These are phyloP conservation scores for Phytopythium delawarense DNA, from an alignment of 352 stramenopile genomes.

Conservation along the genomic window DNA sequence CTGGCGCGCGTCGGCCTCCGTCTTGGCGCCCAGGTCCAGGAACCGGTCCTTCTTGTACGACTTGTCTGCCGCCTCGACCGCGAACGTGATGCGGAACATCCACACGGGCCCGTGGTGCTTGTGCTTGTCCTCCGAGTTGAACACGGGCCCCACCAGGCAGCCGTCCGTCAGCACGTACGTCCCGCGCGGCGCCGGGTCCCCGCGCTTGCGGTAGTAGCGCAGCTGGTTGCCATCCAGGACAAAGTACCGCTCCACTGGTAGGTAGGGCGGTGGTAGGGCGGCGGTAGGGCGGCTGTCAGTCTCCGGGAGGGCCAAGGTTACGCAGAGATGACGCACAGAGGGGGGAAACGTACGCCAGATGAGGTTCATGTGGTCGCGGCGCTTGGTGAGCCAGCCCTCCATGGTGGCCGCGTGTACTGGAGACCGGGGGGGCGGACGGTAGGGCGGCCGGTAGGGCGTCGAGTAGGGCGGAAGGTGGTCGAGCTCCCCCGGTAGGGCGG, in stretches of 20 bases:
- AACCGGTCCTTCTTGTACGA: constrained; percentile 89
- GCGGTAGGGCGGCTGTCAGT: background rate
- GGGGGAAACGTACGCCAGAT: constrained; percentile 71
- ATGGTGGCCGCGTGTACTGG: constrained; percentile 25
- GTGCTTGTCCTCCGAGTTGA: constrained; percentile 88
- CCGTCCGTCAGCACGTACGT: constrained; percentile 85
- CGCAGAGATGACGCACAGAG: background rate
- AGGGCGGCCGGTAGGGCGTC: constrained; percentile 5
- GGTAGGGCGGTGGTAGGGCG: background rate
- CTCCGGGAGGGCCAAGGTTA: too few relatives aligned
- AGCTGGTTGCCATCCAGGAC: constrained; percentile 83
- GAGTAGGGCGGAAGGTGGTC: background rate
- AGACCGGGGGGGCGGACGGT: background rate
- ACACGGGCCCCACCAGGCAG: constrained; percentile 73
- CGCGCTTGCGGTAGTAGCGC: constrained; percentile 85
- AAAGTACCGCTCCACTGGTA: constrained; percentile 80
- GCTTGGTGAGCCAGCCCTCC: constrained; percentile 88
- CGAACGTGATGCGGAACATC: constrained; percentile 90
- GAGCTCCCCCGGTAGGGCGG: background rate
- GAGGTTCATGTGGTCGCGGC: constrained; percentile 88
- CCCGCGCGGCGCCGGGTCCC: constrained; percentile 70
- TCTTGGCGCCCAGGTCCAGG: constrained; percentile 83
- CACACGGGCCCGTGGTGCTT: constrained; percentile 82
- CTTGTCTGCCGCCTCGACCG: constrained; percentile 67
- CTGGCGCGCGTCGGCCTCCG: constrained; percentile 70